Conservation (phyloP, 768 basidiomycete species). For the Pleurotus tuber-regium region DNA sequence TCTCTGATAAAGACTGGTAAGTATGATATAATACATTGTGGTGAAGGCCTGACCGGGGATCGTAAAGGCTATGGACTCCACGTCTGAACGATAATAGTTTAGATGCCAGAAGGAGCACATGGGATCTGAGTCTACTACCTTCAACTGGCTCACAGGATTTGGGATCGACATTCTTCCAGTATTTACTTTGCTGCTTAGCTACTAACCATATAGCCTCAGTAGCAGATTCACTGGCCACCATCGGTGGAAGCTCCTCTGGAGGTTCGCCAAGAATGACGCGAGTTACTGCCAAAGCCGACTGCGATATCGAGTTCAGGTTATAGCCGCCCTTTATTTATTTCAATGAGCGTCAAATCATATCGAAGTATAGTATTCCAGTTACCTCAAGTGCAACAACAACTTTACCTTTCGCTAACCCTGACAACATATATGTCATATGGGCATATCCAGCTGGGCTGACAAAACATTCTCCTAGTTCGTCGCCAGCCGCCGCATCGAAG, state of each 20-base stretch:
- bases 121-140: conserved; percentile 45
- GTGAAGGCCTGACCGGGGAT: conserved; percentile 55
- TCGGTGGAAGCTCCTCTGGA: conserved; percentile 69
- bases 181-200: conserved; percentile 81
- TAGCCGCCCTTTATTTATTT: conserved; percentile 79
- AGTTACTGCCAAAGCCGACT: conserved; percentile 84
- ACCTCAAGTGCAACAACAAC: conserved; percentile 95
- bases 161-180: conserved; percentile 86
- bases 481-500: conserved; percentile 94
- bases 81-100: conserved; percentile 36
- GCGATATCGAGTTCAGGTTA: conserved; percentile 84
- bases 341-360: neutral
- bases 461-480: conserved; percentile 86
- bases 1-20: conserved; percentile 43
- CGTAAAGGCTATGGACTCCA: conserved; percentile 60
- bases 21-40: conserved; percentile 2
- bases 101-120: neutral
- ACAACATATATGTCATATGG: conserved; percentile 98
- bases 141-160: conserved; percentile 81
- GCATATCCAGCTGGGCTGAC: conserved; percentile 93
- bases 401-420: conserved; percentile 82
- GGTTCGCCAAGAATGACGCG: conserved; percentile 87
- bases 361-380: conserved; percentile 12
- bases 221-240: conserved; percentile 75
- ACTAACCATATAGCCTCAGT: conserved; percentile 91